phyloP scores from a whole-genome alignment of 2,329 filamentous ascomycete species.

The Ophiostoma australiae region DNA sequence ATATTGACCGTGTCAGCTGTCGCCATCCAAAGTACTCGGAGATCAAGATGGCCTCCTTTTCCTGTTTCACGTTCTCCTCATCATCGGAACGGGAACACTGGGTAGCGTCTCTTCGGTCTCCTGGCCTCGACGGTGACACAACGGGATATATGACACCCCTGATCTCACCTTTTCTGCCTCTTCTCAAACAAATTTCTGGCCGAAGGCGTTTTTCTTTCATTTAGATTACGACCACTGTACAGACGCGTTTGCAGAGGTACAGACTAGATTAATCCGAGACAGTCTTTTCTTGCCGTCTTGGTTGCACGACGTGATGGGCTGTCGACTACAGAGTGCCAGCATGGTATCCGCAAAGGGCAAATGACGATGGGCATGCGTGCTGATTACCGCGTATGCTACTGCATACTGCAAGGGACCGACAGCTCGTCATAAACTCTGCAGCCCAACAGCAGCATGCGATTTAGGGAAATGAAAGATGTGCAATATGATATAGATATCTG shows the following conservation, averaged over 20 bases:
- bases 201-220: neutral
- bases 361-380: neutral
- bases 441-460: neutral
- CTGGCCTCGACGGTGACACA: neutral
- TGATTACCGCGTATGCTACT: neutral
- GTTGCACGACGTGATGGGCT: neutral
- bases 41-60: neutral
- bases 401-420: neutral
- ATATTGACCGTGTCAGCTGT: neutral
- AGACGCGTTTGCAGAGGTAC: neutral
- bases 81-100: neutral
- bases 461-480: neutral
- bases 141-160: neutral
- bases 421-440: neutral
- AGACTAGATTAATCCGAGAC: neutral
- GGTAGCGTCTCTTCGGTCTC: neutral
- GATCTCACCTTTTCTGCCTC: neutral
- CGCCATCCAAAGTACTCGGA: neutral
- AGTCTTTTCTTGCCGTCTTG: neutral
- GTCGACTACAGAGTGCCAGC: neutral
- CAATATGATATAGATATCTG: neutral
- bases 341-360: neutral
- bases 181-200: neutral
- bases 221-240: neutral
- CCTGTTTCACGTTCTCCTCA: neutral